Evolutionary conservation across 495 filamentous ascomycete genomes (phyloP).

Genomic region (Tuber microsphaerosporum): DNA sequence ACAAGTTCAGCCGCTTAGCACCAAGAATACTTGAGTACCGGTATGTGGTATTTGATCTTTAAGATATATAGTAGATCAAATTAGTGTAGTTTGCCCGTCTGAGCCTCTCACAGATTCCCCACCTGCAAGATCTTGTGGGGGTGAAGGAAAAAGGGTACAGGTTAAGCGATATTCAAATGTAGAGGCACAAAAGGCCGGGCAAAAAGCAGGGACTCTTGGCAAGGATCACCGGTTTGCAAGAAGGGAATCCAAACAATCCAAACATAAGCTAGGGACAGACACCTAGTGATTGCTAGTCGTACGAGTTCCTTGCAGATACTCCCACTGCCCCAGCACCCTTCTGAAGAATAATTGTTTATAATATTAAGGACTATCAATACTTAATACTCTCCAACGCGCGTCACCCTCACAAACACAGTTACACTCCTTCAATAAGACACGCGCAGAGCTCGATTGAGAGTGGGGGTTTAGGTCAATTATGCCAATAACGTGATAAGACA

Average conservation of each 20-base stretch:
- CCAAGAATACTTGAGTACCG: not conserved
- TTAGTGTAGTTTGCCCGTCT: not conserved
- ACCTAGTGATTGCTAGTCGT: not conserved
- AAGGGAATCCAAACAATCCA: not conserved
- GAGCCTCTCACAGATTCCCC: not conserved
- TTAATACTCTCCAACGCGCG: not conserved
- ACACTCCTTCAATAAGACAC: not conserved
- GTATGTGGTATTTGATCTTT: not conserved
- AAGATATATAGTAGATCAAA: not conserved
- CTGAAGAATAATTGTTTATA: not conserved
- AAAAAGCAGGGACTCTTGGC: not conserved
- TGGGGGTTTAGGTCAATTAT: not conserved
- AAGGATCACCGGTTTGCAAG: not conserved
- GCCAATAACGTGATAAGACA: not conserved
- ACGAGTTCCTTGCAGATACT: not conserved
- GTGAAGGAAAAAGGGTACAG: not conserved
- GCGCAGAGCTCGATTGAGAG: not conserved
- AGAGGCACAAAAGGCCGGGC: not conserved
- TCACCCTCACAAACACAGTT: not conserved
- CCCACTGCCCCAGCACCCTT: not conserved
- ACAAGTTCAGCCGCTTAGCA: not conserved
- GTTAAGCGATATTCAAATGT: not conserved
- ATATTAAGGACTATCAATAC: too few species aligned
- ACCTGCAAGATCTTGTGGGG: not conserved
- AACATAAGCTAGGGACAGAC: not conserved